Evolutionary conservation across 139 green algal species (phyloP).

Genomic region (Chlamydomonas asymmetrica): DNA sequence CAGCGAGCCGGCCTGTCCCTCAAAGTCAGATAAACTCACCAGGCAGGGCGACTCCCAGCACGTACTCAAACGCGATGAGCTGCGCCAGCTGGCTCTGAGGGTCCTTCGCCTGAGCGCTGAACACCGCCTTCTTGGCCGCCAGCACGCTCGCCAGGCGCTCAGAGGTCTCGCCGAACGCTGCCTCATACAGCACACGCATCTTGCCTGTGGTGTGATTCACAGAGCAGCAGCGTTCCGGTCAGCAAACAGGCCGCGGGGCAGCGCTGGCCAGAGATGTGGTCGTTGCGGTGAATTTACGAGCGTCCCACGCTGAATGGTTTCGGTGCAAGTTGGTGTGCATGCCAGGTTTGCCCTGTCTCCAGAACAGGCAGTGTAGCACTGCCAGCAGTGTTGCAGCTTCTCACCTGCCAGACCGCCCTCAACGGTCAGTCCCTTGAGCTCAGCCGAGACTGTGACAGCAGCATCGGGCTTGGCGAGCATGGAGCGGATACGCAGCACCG

Average conservation of each 20-base stretch:
- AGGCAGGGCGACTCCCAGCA: conserved; percentile 31
- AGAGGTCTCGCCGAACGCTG: conserved; percentile 15
- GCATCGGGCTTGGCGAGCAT: conserved; percentile 44
- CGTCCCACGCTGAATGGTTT: no score
- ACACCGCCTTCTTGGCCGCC: conserved; percentile 36
- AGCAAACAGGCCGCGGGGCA: no score
- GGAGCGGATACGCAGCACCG: conserved; percentile 33
- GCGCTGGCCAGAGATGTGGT: no score
- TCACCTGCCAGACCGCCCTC: conserved; percentile 54
- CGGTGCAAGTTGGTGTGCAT: no score
- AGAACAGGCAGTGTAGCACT: no score
- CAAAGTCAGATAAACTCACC: no score
- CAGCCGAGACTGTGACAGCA: conserved; percentile 24
- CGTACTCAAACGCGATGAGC: conserved; percentile 80
- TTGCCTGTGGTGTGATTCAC: conserved; percentile 40
- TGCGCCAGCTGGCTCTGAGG: conserved; percentile 66
- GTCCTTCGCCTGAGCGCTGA: conserved; percentile 52
- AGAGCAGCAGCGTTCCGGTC: no score
- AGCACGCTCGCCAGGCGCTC: conserved; percentile 39
- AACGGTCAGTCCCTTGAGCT: conserved; percentile 47
- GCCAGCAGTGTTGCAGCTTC: no score
- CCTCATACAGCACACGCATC: conserved; percentile 46
- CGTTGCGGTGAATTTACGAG: no score
- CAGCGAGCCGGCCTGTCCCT: no score
- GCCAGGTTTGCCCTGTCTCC: no score